These are phyloP conservation scores for Trametes sp. DNA, from an alignment of 1,284 basidiomycete genomes.

Conservation along the genomic window DNA sequence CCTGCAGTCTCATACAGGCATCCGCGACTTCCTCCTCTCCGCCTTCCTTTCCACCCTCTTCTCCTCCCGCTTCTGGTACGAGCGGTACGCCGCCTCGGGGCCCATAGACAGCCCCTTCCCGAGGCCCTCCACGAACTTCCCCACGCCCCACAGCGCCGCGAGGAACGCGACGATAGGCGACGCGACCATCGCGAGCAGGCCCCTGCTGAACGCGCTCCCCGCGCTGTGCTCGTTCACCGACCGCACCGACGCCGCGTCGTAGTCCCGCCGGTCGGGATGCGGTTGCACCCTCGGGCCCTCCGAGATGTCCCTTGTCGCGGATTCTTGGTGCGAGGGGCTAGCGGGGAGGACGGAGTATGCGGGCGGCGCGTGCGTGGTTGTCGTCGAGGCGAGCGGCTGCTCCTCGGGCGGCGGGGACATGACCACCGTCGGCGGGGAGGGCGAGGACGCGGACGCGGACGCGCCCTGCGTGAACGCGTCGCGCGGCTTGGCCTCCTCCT, in stretches of 20 bases:
- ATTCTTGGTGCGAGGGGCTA: background rate
- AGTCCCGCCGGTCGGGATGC: background rate
- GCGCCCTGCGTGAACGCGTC: background rate
- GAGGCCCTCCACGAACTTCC: conserved; percentile 19
- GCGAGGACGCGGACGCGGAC: background rate
- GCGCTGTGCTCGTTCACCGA: conserved; percentile 5
- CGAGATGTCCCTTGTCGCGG: background rate
- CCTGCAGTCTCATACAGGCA: background rate
- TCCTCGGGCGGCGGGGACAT: conserved; percentile 1
- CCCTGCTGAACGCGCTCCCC: conserved; percentile 3
- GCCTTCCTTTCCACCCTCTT: background rate
- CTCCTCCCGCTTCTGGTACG: conserved; percentile 3
- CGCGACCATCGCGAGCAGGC: conserved; percentile 13
- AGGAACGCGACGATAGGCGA: conserved; percentile 13
- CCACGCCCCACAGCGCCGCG: conserved; percentile 15
- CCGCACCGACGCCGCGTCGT: background rate
- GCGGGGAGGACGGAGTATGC: conserved; percentile 2
- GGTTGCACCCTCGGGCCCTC: background rate
- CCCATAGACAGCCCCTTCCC: conserved; percentile 14
- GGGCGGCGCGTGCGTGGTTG: background rate
- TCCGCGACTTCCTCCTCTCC: background rate
- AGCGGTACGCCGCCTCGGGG: conserved; percentile 17
- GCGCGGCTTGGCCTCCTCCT: background rate
- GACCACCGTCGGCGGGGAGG: background rate
- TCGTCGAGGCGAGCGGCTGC: background rate